A percentile compares a stretch with the other conserved stretches of the same genome.
Conservation (phyloP, 805 yeast genomes). For the Saccharomycopsis vini region DNA sequence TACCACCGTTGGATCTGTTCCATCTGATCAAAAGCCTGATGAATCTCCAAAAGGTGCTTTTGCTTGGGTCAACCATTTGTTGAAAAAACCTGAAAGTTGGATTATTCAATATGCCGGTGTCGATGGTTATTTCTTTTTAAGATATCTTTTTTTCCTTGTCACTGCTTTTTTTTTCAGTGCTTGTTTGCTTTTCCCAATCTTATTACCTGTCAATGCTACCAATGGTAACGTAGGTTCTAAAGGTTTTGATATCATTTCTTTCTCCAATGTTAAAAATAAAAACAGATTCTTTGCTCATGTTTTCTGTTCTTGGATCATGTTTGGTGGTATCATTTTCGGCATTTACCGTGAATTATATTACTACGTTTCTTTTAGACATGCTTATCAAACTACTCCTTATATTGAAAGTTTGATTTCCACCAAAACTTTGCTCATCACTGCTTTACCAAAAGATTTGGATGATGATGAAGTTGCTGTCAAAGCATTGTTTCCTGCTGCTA, state of each 20-base stretch:
- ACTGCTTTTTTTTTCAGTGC: slow-evolving; percentile 45
- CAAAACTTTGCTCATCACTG: slow-evolving; percentile 64
- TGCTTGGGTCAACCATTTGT: slow-evolving; percentile 46
- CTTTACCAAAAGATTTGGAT: slow-evolving; percentile 43
- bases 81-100: slow-evolving; percentile 50
- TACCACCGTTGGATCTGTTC: slow-evolving; percentile 32
- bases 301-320: slow-evolving; percentile 65
- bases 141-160: slow-evolving; percentile 52
- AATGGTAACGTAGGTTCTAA: slow-evolving; percentile 39
- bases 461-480: slow-evolving; percentile 43
- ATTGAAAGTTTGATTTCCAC: slow-evolving; percentile 63
- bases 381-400: slow-evolving; percentile 61
- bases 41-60: slow-evolving; percentile 56
- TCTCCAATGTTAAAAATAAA: slow-evolving; percentile 52
- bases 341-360: slow-evolving; percentile 68
- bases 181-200: slow-evolving; percentile 52
- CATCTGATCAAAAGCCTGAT: slow-evolving; percentile 47
- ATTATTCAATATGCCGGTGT: slow-evolving; percentile 61
- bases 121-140: slow-evolving; percentile 69
- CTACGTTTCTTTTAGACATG: slow-evolving; percentile 65
- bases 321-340: slow-evolving; percentile 54
- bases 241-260: slow-evolving; percentile 61
- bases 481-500: slow-evolving; percentile 54
- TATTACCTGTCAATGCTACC: slow-evolving; percentile 68
- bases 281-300: slow-evolving; percentile 67